Conservation (phyloP, 306 rosid genomes). For the Canavalia ensiformis region DNA sequence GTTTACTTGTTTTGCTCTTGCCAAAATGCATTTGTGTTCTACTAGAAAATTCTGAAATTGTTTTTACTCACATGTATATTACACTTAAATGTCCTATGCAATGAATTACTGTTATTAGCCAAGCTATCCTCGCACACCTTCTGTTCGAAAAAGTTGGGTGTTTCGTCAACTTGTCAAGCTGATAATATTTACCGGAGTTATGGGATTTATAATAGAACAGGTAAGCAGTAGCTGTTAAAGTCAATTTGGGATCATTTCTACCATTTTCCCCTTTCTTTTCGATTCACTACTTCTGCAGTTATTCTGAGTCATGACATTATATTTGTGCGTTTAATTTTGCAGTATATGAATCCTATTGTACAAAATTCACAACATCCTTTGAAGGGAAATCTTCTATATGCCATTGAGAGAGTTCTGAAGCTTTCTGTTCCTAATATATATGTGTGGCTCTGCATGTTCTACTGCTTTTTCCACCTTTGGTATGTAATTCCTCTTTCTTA, state of each 20-base stretch:
- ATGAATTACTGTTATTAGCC: constrained; percentile 62
- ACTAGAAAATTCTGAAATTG: constrained; percentile 15
- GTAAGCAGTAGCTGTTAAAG: constrained; percentile 56
- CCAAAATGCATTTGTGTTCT: constrained; percentile 21
- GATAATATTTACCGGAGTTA: constrained; percentile 90
- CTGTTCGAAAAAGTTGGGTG: constrained; percentile 94
- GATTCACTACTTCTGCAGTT: constrained; percentile 8
- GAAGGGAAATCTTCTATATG: constrained; percentile 89
- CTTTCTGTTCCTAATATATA: constrained; percentile 97
- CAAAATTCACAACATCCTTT: constrained; percentile 93
- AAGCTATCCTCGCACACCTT: constrained; percentile 86
- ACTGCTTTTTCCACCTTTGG: constrained; percentile 98
- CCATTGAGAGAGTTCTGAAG: constrained; percentile 90
- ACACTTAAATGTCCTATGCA: constrained; percentile 21
- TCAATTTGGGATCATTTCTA: constrained; percentile 21
- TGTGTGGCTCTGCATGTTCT: constrained; percentile 99
- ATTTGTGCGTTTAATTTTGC: constrained; percentile 52
- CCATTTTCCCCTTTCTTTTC: constrained; percentile 4
- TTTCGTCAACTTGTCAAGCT: constrained; percentile 84
- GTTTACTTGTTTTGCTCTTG: constrained; percentile 19
- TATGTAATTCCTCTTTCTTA: constrained; percentile 47
- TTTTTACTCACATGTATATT: constrained; percentile 20
- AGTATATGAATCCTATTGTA: constrained; percentile 97
- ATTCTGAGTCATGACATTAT: constrained; percentile 47
- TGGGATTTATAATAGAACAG: constrained; percentile 98